phyloP scores from a whole-genome alignment of 2,329 filamentous ascomycete species.

The Whalleya microplaca region DNA sequence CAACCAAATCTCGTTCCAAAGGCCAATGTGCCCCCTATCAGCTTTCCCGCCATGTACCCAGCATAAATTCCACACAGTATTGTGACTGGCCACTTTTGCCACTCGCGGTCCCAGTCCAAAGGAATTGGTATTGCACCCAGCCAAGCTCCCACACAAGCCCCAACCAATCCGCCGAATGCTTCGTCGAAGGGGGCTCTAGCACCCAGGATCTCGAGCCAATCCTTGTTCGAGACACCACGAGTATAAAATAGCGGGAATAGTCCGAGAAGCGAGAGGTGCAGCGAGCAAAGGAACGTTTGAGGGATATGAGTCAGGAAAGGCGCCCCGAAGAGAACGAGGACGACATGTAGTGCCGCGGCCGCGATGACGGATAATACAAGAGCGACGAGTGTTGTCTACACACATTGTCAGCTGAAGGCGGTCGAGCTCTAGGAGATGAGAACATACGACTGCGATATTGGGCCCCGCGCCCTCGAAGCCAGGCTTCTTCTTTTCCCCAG shows the following conservation, averaged over 20 bases:
- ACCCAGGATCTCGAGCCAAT: constrained; percentile 73
- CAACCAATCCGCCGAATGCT: constrained; percentile 80
- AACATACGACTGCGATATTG: constrained; percentile 52
- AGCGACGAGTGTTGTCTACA: constrained; percentile 71
- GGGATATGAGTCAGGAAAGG: constrained; percentile 79
- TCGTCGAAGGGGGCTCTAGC: constrained; percentile 76
- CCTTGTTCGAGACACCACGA: constrained; percentile 73
- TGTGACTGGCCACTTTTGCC: constrained; percentile 97
- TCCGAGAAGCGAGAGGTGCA: constrained; percentile 79
- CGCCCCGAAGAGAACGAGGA: constrained; percentile 87
- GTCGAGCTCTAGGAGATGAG: not conserved
- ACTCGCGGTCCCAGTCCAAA: constrained; percentile 97
- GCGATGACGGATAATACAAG: constrained; percentile 54
- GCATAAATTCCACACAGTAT: constrained; percentile 81
- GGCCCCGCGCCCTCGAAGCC: constrained; percentile 45
- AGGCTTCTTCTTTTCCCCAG: constrained; percentile 58
- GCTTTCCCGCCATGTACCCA: constrained; percentile 74
- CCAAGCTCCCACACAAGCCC: constrained; percentile 83
- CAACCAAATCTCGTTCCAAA: constrained; percentile 49
- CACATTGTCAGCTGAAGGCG: constrained; percentile 38
- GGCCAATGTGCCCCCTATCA: constrained; percentile 57
- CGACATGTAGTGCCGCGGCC: constrained; percentile 50
- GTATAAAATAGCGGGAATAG: constrained; percentile 83
- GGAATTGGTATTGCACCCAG: constrained; percentile 93
- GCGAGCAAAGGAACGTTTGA: constrained; percentile 79